Percentiles rank a stretch among this genome's conserved stretches.
These are phyloP conservation scores for Ustilago trichophora DNA, from an alignment of 1,284 basidiomycete genomes.

Conservation along the genomic window DNA sequence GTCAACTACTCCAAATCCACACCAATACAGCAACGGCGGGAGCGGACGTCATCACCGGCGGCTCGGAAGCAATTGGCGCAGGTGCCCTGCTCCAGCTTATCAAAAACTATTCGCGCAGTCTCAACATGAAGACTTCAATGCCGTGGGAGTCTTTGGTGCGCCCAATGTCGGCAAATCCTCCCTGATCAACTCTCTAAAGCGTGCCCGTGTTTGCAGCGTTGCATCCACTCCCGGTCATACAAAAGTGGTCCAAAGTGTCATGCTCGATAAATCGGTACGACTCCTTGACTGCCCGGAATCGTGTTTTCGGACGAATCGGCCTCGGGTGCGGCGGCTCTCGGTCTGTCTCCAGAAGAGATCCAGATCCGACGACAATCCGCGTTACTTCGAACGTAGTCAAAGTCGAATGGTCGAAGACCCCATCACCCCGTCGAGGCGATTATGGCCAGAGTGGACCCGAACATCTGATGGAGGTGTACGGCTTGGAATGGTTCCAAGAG, in stretches of 20 bases:
- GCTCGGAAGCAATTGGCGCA: constrained; percentile 69
- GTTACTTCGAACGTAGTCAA: constrained; percentile 86
- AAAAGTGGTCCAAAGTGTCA: constrained; percentile 90
- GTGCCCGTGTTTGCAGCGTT: constrained; percentile 77
- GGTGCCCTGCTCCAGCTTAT: constrained; percentile 80
- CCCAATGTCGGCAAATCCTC: constrained; percentile 98
- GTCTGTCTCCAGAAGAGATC: constrained; percentile 69
- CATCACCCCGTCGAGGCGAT: constrained; percentile 72
- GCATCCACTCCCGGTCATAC: constrained; percentile 95
- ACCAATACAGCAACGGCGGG: background rate
- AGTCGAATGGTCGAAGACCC: constrained; percentile 91
- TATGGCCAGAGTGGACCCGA: constrained; percentile 52
- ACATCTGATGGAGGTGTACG: constrained; percentile 54
- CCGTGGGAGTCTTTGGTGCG: constrained; percentile 93
- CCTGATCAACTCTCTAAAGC: constrained; percentile 92
- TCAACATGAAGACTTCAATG: constrained; percentile 68
- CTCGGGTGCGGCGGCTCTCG: constrained; percentile 69
- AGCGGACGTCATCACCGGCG: constrained; percentile 26
- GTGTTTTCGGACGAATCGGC: constrained; percentile 69
- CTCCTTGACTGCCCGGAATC: constrained; percentile 94
- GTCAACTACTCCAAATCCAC: constrained; percentile 15
- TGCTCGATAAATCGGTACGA: constrained; percentile 88
- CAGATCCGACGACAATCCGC: constrained; percentile 44
- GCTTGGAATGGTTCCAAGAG: constrained; percentile 65
- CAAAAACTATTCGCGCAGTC: constrained; percentile 79